Base-by-base conservation (phyloP, 345 rosid genomes). In the Hypericum androsaemum region DNA sequence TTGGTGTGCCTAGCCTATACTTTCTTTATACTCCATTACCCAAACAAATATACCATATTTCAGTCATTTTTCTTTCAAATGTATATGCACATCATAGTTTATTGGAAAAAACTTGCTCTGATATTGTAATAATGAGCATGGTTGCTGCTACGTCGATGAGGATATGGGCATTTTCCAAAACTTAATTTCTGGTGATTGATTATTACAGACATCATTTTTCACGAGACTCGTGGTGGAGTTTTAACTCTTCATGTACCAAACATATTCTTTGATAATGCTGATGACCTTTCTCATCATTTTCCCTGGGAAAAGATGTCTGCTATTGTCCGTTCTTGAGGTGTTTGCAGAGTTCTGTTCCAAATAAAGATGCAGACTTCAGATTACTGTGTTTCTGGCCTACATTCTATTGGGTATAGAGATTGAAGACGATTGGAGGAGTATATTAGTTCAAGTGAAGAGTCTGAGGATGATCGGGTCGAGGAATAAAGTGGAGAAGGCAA, bases 131-230 rank as follows among this genome's bases (percentile, higher is more conserved):
- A 10, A 13, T 40, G 7, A 14, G n/a, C 10, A 42, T 39, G 52
- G 12, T 17, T 41, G 36, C 2, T 9, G 4, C 32, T 22, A 1
- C 4, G 32, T 22, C 4, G 32, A 7, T 0, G 3, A 28, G 9
- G 38, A 16, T 46, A 53, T 41, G 50, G 5, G n/a, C n/a, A n/a
- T 12, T 6, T 45, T 41, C 38, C 13, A 13, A 39, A 15, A 5
- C 15, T 52, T 60, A 59, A 66, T 54, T 63, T 66, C 72, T 84
- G 98, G 95, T 90, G 7, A 79, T 87, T 54, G 82, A 75, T 42
- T 87, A 90, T 63, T 90, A 90, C 22, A 74, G 74, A 11, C 6
- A 9, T 12, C 14, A 9, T 28, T 48, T 59, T 43, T 43, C 16
- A 5, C 8, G 12, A 5, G 2, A 40, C 3, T 28, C 50, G n/a